phyloP scores from a whole-genome alignment of 495 filamentous ascomycete genomes.

The Platismatia glauca region DNA sequence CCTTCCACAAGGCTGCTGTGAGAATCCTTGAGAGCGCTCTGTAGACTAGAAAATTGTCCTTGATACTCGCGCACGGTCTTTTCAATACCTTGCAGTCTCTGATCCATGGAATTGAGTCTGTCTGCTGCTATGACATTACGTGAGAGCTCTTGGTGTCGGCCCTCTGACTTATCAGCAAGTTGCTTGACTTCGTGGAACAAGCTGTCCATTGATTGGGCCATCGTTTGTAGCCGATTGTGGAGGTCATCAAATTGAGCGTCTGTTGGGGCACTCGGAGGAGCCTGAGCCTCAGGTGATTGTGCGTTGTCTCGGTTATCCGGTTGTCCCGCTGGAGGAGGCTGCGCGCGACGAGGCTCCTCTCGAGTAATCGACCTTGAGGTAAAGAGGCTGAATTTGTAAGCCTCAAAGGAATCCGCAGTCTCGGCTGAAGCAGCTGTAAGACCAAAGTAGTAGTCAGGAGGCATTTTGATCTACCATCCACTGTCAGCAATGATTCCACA shows the following conservation, averaged over 20 bases:
- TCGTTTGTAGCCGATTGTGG: constrained; percentile 65
- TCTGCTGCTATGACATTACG: constrained; percentile 39
- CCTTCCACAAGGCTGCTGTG: constrained; percentile 57
- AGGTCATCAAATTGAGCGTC: constrained; percentile 67
- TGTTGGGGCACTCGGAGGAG: constrained; percentile 40
- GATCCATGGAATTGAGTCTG: constrained; percentile 47
- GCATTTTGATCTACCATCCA: constrained; percentile 53
- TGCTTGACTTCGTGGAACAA: constrained; percentile 56
- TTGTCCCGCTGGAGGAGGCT: constrained; percentile 32
- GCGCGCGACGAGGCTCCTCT: constrained; percentile 32
- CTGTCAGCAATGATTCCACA: neutral
- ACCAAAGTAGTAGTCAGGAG: constrained; percentile 75
- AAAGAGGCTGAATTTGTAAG: constrained; percentile 70
- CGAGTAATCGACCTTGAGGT: constrained; percentile 20
- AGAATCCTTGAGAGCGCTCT: constrained; percentile 61
- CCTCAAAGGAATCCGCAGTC: constrained; percentile 86
- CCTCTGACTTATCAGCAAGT: constrained; percentile 35
- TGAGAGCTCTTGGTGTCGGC: constrained; percentile 50
- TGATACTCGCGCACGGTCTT: constrained; percentile 59
- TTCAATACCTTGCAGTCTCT: constrained; percentile 51
- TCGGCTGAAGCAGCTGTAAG: constrained; percentile 82
- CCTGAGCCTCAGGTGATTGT: constrained; percentile 35
- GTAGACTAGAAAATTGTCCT: constrained; percentile 57
- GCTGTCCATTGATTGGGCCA: constrained; percentile 62
- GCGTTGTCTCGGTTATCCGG: constrained; percentile 19